phyloP scores from a whole-genome alignment of 139 green algal species.

The Nannochloris sp. region DNA sequence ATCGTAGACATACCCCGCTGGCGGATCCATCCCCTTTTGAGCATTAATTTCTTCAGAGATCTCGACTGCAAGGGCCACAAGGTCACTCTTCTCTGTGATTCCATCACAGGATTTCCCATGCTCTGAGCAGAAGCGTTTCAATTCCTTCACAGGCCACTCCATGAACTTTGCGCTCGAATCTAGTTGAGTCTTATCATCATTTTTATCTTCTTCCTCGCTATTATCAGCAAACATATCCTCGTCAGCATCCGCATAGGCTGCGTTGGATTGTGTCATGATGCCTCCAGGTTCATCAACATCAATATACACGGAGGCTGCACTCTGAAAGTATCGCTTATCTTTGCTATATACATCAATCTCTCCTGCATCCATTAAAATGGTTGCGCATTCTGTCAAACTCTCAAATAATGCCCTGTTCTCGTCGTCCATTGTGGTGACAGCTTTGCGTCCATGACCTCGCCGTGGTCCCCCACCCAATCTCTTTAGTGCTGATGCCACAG shows the following conservation, averaged over 20 bases:
- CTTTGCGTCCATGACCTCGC: conserved; percentile 12
- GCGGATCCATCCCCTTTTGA: conserved; percentile 11
- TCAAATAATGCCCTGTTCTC: conserved; percentile 32
- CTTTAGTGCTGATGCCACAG: conserved; percentile 38
- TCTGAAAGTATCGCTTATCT: conserved; percentile 28
- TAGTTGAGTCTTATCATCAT: neutral
- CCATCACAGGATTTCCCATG: conserved; percentile 31
- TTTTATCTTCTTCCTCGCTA: neutral
- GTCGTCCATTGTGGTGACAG: conserved; percentile 6
- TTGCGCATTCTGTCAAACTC: conserved; percentile 36
- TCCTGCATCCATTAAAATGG: conserved; percentile 41
- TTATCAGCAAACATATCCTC: conserved; percentile 59
- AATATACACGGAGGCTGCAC: conserved; percentile 38
- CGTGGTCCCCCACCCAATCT: conserved; percentile 5
- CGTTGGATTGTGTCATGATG: conserved; percentile 7
- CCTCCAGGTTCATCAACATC: conserved; percentile 16
- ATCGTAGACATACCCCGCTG: conserved; percentile 49
- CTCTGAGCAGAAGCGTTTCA: conserved; percentile 49
- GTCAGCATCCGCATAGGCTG: conserved; percentile 31
- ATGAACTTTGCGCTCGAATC: conserved; percentile 31
- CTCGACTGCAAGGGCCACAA: conserved; percentile 40
- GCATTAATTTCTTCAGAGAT: neutral
- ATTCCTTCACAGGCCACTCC: conserved; percentile 66
- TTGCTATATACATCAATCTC: conserved; percentile 47
- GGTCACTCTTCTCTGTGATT: conserved; percentile 58